These are phyloP conservation scores for Calonectria pseudoreteaudii DNA, from an alignment of 2,329 filamentous ascomycete genomes.

Conservation along the genomic window DNA sequence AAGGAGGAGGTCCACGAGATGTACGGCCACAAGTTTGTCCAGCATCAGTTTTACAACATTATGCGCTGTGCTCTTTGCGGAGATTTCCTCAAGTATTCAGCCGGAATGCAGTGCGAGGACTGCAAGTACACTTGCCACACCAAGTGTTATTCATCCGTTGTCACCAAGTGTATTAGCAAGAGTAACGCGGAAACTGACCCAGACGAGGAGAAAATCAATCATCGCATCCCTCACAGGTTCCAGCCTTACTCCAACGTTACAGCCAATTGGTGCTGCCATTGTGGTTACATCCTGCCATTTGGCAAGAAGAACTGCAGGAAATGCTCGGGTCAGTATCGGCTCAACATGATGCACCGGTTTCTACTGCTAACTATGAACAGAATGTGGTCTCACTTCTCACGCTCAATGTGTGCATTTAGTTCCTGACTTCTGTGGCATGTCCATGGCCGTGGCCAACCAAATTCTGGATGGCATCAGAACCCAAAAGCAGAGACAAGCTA, in stretches of 20 bases:
- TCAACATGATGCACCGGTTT: background rate
- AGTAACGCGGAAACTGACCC: slow-evolving; percentile 98
- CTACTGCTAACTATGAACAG: slow-evolving; percentile 56
- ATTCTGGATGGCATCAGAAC: slow-evolving; percentile 89
- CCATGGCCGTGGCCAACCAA: slow-evolving; percentile 95
- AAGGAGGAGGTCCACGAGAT: slow-evolving; percentile 99
- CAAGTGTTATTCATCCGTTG: slow-evolving; percentile 95
- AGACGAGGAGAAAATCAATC: slow-evolving; percentile 99
- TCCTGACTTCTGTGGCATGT: slow-evolving; percentile 99
- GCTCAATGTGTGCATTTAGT: slow-evolving; percentile 93
- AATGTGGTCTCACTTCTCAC: slow-evolving; percentile 93
- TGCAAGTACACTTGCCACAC: slow-evolving; percentile 99
- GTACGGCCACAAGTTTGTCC: slow-evolving; percentile 98
- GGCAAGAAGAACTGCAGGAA: slow-evolving; percentile 95
- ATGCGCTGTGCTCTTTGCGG: slow-evolving; percentile 99
- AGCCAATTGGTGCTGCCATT: slow-evolving; percentile 99
- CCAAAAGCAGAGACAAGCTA: slow-evolving; percentile 76
- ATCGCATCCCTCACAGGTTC: slow-evolving; percentile 97
- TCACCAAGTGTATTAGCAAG: slow-evolving; percentile 99
- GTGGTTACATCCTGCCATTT: slow-evolving; percentile 93
- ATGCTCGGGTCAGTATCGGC: slow-evolving; percentile 76
- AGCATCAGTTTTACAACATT: slow-evolving; percentile 99
- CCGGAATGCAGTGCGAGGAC: slow-evolving; percentile 98
- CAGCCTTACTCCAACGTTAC: slow-evolving; percentile 97
- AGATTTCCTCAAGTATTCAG: slow-evolving; percentile 98